Percentiles rank a stretch among this genome's conserved stretches.
phyloP scores from a whole-genome alignment of 1,284 basidiomycete species.

The Meira miltonrushii region DNA sequence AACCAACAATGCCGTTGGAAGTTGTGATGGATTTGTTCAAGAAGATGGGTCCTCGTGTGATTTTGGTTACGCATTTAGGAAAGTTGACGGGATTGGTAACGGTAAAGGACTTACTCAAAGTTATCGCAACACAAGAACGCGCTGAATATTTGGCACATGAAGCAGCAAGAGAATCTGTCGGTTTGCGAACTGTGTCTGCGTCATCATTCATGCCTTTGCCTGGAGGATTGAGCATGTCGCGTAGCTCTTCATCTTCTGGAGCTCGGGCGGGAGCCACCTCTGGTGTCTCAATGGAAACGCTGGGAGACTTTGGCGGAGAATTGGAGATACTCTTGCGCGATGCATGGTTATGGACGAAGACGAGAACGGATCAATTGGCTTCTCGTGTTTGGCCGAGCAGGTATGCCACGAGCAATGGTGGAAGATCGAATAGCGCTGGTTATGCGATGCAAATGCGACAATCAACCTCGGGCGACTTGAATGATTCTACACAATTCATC shows the following conservation, averaged over 20 bases:
- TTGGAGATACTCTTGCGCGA: constrained; percentile 9
- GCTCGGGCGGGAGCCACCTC: not conserved
- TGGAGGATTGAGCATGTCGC: not conserved
- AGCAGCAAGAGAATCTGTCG: not conserved
- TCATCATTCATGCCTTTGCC: not conserved
- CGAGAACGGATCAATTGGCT: not conserved
- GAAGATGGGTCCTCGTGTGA: constrained; percentile 70
- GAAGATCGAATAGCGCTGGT: no score
- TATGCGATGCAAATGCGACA: no score
- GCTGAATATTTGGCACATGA: constrained; percentile 1
- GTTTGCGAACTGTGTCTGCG: not conserved
- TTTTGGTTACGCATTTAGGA: constrained; percentile 78
- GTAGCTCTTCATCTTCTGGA: not conserved
- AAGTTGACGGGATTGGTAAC: constrained; percentile 79
- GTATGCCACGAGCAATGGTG: no score
- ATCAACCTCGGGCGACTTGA: no score
- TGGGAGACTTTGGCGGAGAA: constrained; percentile 10
- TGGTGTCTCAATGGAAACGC: not conserved
- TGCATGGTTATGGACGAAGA: constrained; percentile 8
- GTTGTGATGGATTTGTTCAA: constrained; percentile 75
- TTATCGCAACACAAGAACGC: constrained; percentile 37
- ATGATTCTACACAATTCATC: no score
- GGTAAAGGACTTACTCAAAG: constrained; percentile 80
- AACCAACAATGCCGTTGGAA: constrained; percentile 86
- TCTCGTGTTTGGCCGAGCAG: no score